Conservation (phyloP, 106 monocot genomes). For the Apostasia shenzhenica region DNA sequence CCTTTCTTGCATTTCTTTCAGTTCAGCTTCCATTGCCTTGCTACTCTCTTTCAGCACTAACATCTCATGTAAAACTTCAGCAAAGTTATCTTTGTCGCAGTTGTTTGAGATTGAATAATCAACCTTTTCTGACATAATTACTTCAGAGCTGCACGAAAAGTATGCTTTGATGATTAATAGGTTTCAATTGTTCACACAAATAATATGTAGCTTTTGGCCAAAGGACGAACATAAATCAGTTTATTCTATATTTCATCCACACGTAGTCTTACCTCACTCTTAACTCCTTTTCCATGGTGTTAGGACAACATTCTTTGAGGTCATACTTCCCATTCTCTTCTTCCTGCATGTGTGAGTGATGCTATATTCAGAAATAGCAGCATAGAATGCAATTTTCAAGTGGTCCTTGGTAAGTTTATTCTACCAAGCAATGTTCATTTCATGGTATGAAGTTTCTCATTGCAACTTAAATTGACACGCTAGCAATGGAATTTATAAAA, state of each 20-base stretch:
- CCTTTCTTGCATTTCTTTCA: constrained; percentile 92
- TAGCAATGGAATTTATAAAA: no score
- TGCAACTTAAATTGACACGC: no score
- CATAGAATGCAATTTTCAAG: not conserved
- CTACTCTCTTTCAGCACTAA: constrained; percentile 42
- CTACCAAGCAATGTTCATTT: no score
- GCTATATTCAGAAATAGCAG: not conserved
- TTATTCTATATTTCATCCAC: not conserved
- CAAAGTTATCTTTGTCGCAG: constrained; percentile 7
- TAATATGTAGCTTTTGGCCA: not conserved
- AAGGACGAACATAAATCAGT: not conserved
- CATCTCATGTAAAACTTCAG: constrained; percentile 38
- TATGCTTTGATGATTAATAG: not conserved
- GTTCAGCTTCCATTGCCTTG: constrained; percentile 58
- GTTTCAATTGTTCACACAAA: not conserved
- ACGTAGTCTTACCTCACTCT: not conserved
- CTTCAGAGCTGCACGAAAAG: not conserved
- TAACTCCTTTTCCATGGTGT: not conserved
- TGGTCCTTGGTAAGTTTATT: no score
- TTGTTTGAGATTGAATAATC: constrained; percentile 2
- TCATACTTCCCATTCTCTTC: not conserved
- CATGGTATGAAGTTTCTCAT: no score
- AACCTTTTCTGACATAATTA: not conserved
- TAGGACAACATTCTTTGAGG: not conserved
- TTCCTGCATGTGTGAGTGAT: constrained; percentile 2